A percentile compares a stretch with the other conserved stretches of the same genome.
Evolutionary conservation across 1,284 basidiomycete genomes (phyloP).

Genomic region (Cystobasidiaceae sp.): DNA sequence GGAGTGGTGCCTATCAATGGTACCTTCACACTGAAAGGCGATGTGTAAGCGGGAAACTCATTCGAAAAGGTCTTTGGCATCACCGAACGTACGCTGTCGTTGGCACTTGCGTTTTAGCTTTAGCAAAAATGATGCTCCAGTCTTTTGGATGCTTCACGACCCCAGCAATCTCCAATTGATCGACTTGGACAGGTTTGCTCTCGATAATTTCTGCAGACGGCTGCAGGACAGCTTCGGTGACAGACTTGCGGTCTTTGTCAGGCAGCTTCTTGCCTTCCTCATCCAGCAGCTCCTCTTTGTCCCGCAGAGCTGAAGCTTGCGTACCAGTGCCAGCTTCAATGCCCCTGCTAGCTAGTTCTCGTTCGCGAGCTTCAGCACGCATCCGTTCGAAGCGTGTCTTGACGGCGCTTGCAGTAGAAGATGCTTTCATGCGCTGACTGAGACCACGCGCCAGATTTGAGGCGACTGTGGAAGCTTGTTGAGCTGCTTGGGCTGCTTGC

Average conservation of each 20-base stretch:
- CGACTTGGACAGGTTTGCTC: not conserved
- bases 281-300: conserved; percentile 13
- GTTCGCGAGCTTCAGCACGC: conserved; percentile 11
- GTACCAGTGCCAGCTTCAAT: too few relatives aligned
- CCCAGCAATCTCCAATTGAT: conserved; percentile 30
- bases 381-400: conserved; percentile 33
- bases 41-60: too few relatives aligned
- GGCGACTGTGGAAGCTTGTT: conserved; percentile 15
- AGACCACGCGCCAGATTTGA: conserved; percentile 17
- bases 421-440: conserved; percentile 30
- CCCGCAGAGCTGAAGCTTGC: conserved; percentile 17
- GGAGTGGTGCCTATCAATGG: conserved; percentile 37
- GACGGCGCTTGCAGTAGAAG: conserved; percentile 42
- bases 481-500: conserved; percentile 26
- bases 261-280: conserved; percentile 13
- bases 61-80: too few relatives aligned
- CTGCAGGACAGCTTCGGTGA: not conserved
- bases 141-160: conserved; percentile 28
- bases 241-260: too few relatives aligned
- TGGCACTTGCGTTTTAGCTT: conserved; percentile 13
- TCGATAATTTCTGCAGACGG: not conserved
- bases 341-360: conserved; percentile 5
- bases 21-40: conserved; percentile 29
- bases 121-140: conserved; percentile 30
- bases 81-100: conserved; percentile 27